A percentile compares a stretch with the other conserved stretches of the same genome.
These are phyloP conservation scores for Zea luxurians DNA, from an alignment of 176 grass and related monocot species.

Conservation along the genomic window DNA sequence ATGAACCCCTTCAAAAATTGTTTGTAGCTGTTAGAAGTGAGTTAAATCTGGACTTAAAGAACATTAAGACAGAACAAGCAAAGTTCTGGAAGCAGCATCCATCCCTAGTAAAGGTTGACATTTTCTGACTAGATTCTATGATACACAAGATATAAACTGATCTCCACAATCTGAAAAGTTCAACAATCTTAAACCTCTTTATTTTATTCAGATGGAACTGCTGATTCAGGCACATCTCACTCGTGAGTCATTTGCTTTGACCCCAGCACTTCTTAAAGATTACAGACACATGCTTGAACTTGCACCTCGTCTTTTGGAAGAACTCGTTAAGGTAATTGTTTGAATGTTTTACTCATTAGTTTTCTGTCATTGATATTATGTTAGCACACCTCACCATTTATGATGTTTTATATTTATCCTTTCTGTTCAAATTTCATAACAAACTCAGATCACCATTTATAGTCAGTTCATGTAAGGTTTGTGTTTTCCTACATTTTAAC, in stretches of 20 bases:
- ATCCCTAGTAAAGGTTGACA: slow-evolving; percentile 85
- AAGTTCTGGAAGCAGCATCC: slow-evolving; percentile 99
- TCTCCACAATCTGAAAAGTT: slow-evolving; percentile 4
- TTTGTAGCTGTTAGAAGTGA: slow-evolving; percentile 96
- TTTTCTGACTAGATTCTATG: slow-evolving; percentile 22
- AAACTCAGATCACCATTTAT: neutral
- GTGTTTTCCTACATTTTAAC: neutral
- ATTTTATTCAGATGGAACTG: slow-evolving; percentile 81
- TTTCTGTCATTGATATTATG: neutral
- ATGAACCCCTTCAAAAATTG: slow-evolving; percentile 93
- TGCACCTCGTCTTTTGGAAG: slow-evolving; percentile 94
- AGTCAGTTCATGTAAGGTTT: neutral
- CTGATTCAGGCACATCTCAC: slow-evolving; percentile 96
- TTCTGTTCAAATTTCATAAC: neutral
- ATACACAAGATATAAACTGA: neutral
- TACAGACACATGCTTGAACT: slow-evolving; percentile 97
- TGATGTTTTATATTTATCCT: neutral
- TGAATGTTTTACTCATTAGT: slow-evolving; percentile 16
- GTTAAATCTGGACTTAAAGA: slow-evolving; percentile 97
- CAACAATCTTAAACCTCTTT: neutral
- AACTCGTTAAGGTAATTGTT: slow-evolving; percentile 76
- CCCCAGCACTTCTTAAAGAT: slow-evolving; percentile 73
- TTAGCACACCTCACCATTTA: neutral
- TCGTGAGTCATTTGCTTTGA: slow-evolving; percentile 59
- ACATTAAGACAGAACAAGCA: slow-evolving; percentile 91